Conservation (phyloP, 352 stramenopile genomes). For the Phytophthora nicotianae region DNA sequence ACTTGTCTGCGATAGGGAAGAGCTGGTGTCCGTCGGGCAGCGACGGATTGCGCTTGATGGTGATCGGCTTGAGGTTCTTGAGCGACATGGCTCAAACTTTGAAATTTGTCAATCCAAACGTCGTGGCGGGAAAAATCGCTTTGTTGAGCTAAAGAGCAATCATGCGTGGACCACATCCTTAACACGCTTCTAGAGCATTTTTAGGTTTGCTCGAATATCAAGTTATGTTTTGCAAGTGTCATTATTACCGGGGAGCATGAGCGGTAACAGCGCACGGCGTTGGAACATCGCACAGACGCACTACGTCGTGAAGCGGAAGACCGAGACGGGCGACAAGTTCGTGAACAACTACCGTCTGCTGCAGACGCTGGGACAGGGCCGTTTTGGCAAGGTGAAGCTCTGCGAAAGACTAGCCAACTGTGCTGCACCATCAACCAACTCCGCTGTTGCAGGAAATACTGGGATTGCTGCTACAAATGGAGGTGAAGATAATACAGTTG, state of each 20-base stretch:
- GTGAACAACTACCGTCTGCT: conserved; percentile 86
- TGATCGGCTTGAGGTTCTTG: conserved; percentile 77
- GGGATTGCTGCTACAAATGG: not conserved
- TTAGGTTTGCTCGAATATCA: not conserved
- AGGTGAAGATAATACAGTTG: conserved; percentile 7
- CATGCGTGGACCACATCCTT: not conserved
- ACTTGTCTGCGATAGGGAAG: conserved; percentile 71
- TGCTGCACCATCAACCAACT: conserved; percentile 3
- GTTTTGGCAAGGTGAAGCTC: conserved; percentile 88
- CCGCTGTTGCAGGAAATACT: not conserved
- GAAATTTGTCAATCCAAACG: conserved; percentile 1
- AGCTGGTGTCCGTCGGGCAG: conserved; percentile 65
- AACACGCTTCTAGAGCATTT: too few species aligned
- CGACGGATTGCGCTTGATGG: conserved; percentile 46
- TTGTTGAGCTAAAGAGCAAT: not conserved
- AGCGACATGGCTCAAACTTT: conserved; percentile 43
- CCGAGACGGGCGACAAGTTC: conserved; percentile 49
- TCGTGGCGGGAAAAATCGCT: conserved; percentile 1
- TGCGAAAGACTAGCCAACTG: conserved; percentile 57
- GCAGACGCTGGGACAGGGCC: conserved; percentile 72
- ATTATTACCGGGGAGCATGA: conserved; percentile 10
- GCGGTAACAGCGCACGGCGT: conserved; percentile 17
- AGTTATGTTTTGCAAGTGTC: not conserved
- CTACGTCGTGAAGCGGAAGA: conserved; percentile 53
- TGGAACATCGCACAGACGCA: conserved; percentile 82